phyloP scores from a whole-genome alignment of 306 rosid species.

The Crataegus laevigata region DNA sequence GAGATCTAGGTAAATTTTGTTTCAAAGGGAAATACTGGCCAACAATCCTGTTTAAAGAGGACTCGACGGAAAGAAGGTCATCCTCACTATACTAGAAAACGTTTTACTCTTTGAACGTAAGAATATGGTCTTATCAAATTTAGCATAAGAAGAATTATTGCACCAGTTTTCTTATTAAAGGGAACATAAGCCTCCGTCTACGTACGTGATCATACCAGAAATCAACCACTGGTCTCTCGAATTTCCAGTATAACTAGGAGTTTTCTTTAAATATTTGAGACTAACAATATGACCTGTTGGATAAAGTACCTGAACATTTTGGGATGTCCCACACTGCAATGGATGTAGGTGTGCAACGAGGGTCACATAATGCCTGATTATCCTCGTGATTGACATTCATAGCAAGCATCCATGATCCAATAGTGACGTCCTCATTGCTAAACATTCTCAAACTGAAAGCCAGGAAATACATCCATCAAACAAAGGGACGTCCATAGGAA shows the following conservation, averaged over 20 bases:
- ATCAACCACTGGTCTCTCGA: not conserved
- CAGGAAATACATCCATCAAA: constrained; percentile 5
- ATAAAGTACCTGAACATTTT: constrained; percentile 27
- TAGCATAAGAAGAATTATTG: not conserved
- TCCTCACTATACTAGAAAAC: not conserved
- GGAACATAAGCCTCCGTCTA: not conserved
- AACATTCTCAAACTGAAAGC: constrained; percentile 28
- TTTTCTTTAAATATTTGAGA: not conserved
- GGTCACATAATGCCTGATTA: constrained; percentile 21
- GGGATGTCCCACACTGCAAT: constrained; percentile 37
- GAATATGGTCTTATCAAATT: not conserved
- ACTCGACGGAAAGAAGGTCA: not conserved
- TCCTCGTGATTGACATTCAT: constrained; percentile 30
- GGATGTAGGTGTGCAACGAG: constrained; percentile 20
- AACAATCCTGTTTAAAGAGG: not conserved
- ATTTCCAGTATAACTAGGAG: not conserved
- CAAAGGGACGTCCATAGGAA: not conserved
- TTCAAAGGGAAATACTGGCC: not conserved
- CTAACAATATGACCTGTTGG: not conserved
- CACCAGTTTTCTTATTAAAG: not conserved
- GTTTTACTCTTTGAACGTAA: not conserved
- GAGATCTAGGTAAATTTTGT: not conserved
- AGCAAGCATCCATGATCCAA: constrained; percentile 37
- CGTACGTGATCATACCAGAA: not conserved
- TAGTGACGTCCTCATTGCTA: constrained; percentile 27